Percentiles rank a stretch among this genome's conserved stretches.
Conservation (phyloP, 129 eudicot genomes). For the Artemisia tridentata region DNA sequence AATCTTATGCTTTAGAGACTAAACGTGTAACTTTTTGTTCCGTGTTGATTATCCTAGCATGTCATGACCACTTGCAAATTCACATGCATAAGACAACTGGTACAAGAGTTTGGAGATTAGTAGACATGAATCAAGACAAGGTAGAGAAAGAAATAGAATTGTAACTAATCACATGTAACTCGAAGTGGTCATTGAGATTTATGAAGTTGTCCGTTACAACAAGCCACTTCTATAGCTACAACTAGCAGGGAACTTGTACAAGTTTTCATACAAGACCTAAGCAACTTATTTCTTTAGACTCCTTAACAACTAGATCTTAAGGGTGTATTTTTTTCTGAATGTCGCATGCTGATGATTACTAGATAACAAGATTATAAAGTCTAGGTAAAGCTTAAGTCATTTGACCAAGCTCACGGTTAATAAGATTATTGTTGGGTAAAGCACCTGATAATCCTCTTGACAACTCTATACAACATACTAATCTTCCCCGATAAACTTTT, state of each 20-base stretch:
- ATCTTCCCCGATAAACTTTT: neutral
- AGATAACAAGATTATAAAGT: conserved; percentile 8
- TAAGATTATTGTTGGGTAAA: conserved; percentile 16
- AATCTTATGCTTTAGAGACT: too few relatives aligned
- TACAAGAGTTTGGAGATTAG: too few relatives aligned
- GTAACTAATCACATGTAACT: conserved; percentile 4
- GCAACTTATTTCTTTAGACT: conserved; percentile 21
- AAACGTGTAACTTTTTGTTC: too few relatives aligned
- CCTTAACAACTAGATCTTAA: neutral
- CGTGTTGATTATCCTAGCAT: too few relatives aligned
- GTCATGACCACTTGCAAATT: too few relatives aligned
- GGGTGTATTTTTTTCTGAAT: neutral
- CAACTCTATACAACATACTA: conserved; percentile 31
- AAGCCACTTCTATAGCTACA: conserved; percentile 13
- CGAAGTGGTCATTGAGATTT: conserved; percentile 14
- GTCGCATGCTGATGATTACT: neutral
- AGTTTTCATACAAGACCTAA: conserved; percentile 8
- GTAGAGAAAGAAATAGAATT: neutral
- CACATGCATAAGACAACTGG: too few relatives aligned
- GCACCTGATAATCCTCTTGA: conserved; percentile 15
- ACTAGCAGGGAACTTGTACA: neutral
- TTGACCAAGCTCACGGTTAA: neutral
- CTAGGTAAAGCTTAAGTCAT: neutral
- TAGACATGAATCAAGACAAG: neutral
- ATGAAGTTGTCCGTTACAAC: conserved; percentile 20